Evolutionary conservation across 257 asterid species (phyloP), one percentile per base, ranked within the genome.

Genomic region (Salvia hispanica): DNA sequence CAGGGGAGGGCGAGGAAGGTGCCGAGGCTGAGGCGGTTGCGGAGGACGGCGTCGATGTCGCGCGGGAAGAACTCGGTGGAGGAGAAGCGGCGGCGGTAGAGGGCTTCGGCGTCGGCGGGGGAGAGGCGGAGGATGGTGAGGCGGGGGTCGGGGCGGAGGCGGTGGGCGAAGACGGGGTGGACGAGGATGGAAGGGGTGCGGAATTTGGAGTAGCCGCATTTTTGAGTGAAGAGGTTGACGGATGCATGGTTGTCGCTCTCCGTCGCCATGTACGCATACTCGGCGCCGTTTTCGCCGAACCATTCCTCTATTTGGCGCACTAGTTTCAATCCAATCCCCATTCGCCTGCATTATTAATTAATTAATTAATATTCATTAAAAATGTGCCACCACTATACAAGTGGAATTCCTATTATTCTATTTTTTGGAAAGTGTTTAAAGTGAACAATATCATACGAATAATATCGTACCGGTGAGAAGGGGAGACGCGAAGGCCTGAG

Each of bases 401-500:
- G 21, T 18, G 21, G 21, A 18, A 18, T 18, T 18, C 21, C 21
- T 18, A 18, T 18, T 18, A 18, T 18, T 18, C 21, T 18, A 18
- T 18, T 25, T 25, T 25, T 25, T 25, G 3, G 2, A 25, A 25
- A 25, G 31, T 25, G 31, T 25, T 2, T 2, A 18, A 25, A 25
- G 31, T 25, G 31, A 25, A 25, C 31, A 25, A 25, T 2, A 25
- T 25, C 31, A 25, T 25, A 25, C 3, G 1, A 25, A 25, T 18
- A 18, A 18, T 18, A 18, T 18, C 21, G 1, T 8, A 40, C 99
- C 99, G 63, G 72, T 87, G 94, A 64, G 91, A 72, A 50, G 99
- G 85, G 39, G 96, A 84, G n/a, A 94, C 96, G 2, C 99, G 96
- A 6, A 94, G 96, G 89, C 99, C 99, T 60, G 87, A 77, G 39